Base-by-base conservation (phyloP, 2,329 filamentous ascomycete species). In the Hymenotorrendiella dingleyae region DNA sequence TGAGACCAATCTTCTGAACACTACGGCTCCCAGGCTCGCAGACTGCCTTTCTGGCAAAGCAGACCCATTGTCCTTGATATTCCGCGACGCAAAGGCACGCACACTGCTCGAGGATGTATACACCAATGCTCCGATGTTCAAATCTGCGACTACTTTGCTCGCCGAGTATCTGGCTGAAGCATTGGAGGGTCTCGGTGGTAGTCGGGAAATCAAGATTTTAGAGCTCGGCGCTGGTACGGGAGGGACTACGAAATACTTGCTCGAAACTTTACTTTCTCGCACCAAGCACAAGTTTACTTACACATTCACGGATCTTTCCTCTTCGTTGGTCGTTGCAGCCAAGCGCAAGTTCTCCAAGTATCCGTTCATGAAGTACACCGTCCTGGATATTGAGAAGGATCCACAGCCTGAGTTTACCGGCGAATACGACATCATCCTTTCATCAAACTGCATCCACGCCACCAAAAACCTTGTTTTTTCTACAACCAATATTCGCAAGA, bases 161-260 rank as follows among this genome's bases (percentile, higher is more conserved):
- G 33, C 39, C 4, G 32, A 46, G 3, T 49, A 55, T 12, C 33
- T 51, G 20, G 16, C 32, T 14, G 26, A 38, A 24, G 30, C 37
- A 4, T 28, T 50, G 16, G 22, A 30, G 9, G 36, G 39, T 9
- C 11, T 23, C 5, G 27, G 10, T 21, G 26, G 21, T 4, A 16
- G 14, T 8, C 11, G 10, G 3, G 22, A 23, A 4, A 47, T 68
- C 16, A 53, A 57, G 2, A 64, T 72, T 26, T 57, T 73, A 39
- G 67, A 71, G 48, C 47, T 70, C 6, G 68, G 69, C 0, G 67
- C 60, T 0, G 68, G 68, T 8, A 69, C 66, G 1, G 68, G 69
- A 2, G 67, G 64, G 0, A 71, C 69, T 0, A 67, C 69, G 0
- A 49, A 46, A 8, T 42, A 53, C 1, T 17, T 70, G 2, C 40